Evolutionary conservation across 108 stramenopile species (phyloP).

Genomic region (Cyclotella atomus): DNA sequence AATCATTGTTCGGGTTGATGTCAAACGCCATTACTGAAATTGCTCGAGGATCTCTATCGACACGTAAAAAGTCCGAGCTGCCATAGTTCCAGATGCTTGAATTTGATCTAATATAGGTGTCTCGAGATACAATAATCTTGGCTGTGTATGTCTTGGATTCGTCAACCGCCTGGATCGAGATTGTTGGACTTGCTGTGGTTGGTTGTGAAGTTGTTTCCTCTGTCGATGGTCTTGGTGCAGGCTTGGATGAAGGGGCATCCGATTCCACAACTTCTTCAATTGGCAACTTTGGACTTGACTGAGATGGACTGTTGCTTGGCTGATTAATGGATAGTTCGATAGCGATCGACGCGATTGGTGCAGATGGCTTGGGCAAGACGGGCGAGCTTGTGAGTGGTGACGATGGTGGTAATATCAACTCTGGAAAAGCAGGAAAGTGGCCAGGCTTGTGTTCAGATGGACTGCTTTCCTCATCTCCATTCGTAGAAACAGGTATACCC

Average conservation of each 20-base stretch:
- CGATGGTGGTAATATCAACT: background rate
- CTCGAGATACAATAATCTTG: background rate
- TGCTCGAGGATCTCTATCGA: slow-evolving; percentile 1
- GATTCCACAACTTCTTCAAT: no score
- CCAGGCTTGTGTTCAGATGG: no score
- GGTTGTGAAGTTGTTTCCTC: background rate
- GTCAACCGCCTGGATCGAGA: background rate
- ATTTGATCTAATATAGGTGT: slow-evolving; percentile 7
- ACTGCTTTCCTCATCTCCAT: background rate
- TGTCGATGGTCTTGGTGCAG: background rate
- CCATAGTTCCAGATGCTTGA: slow-evolving; percentile 3
- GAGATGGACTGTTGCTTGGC: no score
- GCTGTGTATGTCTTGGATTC: background rate
- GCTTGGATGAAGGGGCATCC: background rate
- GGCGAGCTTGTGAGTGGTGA: no score
- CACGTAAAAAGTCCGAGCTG: background rate
- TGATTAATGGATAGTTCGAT: background rate
- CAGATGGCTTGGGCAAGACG: no score
- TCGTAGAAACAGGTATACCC: background rate
- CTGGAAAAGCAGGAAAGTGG: background rate
- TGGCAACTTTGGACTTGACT: no score
- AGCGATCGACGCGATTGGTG: background rate
- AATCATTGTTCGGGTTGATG: background rate
- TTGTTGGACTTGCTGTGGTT: background rate
- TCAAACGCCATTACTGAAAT: slow-evolving; percentile 10